phyloP scores from a whole-genome alignment of 2,329 filamentous ascomycete species.

The Blumeriella jaapii region DNA sequence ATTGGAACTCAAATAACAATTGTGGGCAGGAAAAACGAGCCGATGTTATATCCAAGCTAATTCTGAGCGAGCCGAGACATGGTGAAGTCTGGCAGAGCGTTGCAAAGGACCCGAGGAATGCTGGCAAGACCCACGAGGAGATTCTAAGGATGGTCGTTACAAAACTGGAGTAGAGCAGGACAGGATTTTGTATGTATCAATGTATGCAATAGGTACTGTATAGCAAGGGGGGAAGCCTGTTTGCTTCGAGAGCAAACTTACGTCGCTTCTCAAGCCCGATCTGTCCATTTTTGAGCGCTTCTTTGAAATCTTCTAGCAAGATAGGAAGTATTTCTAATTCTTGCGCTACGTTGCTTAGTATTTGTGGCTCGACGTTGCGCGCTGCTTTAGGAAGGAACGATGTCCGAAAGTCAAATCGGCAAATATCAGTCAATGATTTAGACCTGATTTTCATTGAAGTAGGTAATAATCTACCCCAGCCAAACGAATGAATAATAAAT shows the following conservation, averaged over 20 bases:
- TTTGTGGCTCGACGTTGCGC: too few relatives aligned
- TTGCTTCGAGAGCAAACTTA: background rate
- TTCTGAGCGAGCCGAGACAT: conserved; percentile 76
- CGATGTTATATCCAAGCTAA: conserved; percentile 73
- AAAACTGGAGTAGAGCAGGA: conserved; percentile 21
- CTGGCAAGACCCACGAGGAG: conserved; percentile 63
- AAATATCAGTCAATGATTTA: too few relatives aligned
- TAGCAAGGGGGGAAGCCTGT: background rate
- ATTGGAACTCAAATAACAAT: conserved; percentile 9
- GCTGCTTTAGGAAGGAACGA: too few relatives aligned
- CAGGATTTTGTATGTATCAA: conserved; percentile 1
- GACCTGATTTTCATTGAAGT: too few relatives aligned
- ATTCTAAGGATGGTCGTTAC: conserved; percentile 68
- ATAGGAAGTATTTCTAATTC: too few relatives aligned
- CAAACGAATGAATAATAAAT: too few relatives aligned
- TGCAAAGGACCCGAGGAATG: conserved; percentile 77
- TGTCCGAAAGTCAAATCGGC: too few relatives aligned
- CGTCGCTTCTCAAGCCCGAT: too few relatives aligned
- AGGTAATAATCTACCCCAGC: too few relatives aligned
- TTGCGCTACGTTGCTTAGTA: too few relatives aligned
- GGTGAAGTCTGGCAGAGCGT: conserved; percentile 86
- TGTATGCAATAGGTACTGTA: background rate
- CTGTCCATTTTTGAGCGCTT: too few relatives aligned
- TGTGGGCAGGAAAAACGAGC: conserved; percentile 60
- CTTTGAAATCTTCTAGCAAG: too few relatives aligned